These are phyloP conservation scores for Mycosphaerelloides madeirae DNA, from an alignment of 2,329 filamentous ascomycete species.

Conservation along the genomic window DNA sequence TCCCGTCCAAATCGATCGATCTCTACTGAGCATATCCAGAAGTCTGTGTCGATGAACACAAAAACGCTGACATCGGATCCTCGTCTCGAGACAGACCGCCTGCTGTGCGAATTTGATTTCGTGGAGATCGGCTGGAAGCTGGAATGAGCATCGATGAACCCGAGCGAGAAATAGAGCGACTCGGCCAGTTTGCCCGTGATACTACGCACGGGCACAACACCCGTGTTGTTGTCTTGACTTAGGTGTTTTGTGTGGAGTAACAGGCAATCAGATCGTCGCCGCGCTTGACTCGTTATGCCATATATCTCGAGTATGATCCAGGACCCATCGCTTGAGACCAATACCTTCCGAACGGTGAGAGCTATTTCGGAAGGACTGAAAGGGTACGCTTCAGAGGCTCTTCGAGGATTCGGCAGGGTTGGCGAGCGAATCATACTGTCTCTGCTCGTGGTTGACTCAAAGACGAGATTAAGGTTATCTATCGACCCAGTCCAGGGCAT, in stretches of 20 bases:
- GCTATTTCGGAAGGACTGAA: neutral
- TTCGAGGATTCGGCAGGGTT: neutral
- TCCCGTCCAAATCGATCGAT: slow-evolving; percentile 8
- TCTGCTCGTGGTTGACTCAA: neutral
- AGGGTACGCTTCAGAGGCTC: slow-evolving; percentile 1
- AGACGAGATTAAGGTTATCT: neutral
- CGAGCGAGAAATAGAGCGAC: neutral
- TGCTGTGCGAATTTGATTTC: neutral
- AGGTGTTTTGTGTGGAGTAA: neutral
- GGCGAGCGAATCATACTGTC: neutral
- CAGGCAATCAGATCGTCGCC: neutral
- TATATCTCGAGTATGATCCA: neutral
- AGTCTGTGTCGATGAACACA: neutral
- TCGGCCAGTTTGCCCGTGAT: neutral
- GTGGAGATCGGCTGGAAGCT: too few species aligned
- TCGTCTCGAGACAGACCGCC: neutral
- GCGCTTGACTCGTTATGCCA: neutral
- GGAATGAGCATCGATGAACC: neutral
- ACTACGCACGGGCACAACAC: neutral
- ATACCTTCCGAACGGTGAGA: neutral
- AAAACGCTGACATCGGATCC: neutral
- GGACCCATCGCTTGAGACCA: neutral
- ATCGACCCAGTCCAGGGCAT: neutral
- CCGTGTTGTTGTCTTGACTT: too few species aligned
- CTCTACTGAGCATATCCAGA: neutral